Conservation (phyloP, 768 basidiomycete species). For the Gymnopilus junonius region DNA sequence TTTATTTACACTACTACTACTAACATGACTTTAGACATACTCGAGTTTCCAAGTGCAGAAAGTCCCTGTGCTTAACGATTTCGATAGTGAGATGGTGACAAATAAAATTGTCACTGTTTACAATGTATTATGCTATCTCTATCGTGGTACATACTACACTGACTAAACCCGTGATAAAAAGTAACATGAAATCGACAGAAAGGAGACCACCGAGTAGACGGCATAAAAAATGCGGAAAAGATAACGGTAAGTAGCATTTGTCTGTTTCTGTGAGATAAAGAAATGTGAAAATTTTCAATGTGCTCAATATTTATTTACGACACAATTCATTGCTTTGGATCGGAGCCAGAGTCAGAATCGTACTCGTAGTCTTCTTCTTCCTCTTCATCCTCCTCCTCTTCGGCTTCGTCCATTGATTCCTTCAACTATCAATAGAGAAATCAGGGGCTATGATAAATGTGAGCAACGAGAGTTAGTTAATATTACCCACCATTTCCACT, state of each 20-base stretch:
- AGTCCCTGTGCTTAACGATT: too few relatives aligned
- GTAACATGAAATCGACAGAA: background rate
- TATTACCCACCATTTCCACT: slow-evolving; percentile 79
- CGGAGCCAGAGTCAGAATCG: slow-evolving; percentile 28
- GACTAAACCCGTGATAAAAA: slow-evolving; percentile 5
- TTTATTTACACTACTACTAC: background rate
- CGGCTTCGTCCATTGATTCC: slow-evolving; percentile 81
- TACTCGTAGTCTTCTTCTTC: slow-evolving; percentile 48
- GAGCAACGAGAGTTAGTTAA: background rate
- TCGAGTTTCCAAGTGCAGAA: too few relatives aligned
- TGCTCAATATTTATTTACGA: background rate
- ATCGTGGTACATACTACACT: slow-evolving; percentile 19
- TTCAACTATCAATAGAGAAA: slow-evolving; percentile 59
- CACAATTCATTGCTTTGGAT: background rate
- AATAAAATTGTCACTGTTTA: background rate
- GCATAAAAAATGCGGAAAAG: background rate
- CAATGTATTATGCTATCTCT: slow-evolving; percentile 5
- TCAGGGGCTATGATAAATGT: background rate
- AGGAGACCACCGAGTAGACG: background rate
- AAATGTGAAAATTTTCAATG: background rate
- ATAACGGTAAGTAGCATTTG: background rate
- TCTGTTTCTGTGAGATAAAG: background rate
- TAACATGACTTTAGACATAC: too few relatives aligned
- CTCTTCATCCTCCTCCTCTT: slow-evolving; percentile 55
- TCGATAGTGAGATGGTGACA: too few relatives aligned